Evolutionary conservation across 208 protist species (phyloP).

Genomic region (Wallacemonas collosoma): DNA sequence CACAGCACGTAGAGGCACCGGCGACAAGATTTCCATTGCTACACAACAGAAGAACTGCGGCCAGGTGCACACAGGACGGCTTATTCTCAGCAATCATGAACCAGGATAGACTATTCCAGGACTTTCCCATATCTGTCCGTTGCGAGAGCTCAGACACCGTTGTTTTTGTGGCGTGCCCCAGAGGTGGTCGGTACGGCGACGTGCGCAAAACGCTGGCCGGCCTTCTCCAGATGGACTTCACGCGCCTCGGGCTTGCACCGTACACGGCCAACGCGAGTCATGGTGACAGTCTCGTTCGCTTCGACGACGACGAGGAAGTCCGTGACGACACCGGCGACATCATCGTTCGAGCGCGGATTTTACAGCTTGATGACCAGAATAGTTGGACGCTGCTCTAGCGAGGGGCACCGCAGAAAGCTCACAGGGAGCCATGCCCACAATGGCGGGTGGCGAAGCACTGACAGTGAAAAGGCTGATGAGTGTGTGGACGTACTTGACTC

Average conservation of each 20-base stretch:
- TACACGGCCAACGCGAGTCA: neutral
- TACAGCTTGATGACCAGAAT: conserved; percentile 33
- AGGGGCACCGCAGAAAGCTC: no score
- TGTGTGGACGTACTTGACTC: no score
- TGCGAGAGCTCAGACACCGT: conserved; percentile 57
- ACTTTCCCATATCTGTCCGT: conserved; percentile 57
- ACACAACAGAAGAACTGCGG: no score
- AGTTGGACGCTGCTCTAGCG: conserved; percentile 41
- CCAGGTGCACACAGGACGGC: no score
- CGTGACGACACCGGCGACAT: conserved; percentile 28
- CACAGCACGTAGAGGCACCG: no score
- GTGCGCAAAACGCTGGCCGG: conserved; percentile 71
- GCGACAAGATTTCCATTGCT: no score
- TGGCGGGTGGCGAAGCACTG: no score
- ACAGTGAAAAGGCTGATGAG: no score
- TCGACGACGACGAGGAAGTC: conserved; percentile 38
- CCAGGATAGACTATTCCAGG: conserved; percentile 47
- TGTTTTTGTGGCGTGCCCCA: conserved; percentile 65
- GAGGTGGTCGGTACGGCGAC: conserved; percentile 59
- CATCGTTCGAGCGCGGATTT: conserved; percentile 42
- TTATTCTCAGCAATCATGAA: conserved; percentile 16
- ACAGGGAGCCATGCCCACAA: no score
- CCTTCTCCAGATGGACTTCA: conserved; percentile 50
- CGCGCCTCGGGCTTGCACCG: conserved; percentile 34
- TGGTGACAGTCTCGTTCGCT: conserved; percentile 9